phyloP scores from a whole-genome alignment of 768 basidiomycete genomes.

The Amyloporia xantha region DNA sequence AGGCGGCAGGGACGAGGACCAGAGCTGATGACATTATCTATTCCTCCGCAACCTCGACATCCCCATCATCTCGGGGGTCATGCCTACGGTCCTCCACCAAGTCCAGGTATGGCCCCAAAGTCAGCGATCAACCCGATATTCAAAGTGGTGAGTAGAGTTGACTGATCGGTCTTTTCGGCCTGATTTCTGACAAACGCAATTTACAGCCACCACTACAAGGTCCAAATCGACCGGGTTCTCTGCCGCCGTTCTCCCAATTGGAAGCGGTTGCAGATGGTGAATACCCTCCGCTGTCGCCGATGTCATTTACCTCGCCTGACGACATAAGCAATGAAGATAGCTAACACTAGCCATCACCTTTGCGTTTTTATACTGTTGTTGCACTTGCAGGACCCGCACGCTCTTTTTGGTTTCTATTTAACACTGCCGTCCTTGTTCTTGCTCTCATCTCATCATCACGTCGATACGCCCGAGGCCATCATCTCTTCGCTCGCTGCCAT shows the following conservation, averaged over 20 bases:
- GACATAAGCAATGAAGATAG: slow-evolving; percentile 29
- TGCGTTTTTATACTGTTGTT: slow-evolving; percentile 9
- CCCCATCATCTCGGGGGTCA: slow-evolving; percentile 38
- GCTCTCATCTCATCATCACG: slow-evolving; percentile 12
- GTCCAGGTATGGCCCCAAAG: slow-evolving; percentile 54
- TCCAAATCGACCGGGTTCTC: slow-evolving; percentile 26
- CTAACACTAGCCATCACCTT: slow-evolving; percentile 17
- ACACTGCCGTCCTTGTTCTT: slow-evolving; percentile 5
- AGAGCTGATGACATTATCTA: slow-evolving; percentile 9
- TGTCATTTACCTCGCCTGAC: slow-evolving; percentile 58
- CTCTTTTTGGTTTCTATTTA: slow-evolving; percentile 19
- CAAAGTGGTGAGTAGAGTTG: slow-evolving; percentile 66
- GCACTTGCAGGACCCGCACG: slow-evolving; percentile 12
- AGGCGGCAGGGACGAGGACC: slow-evolving; percentile 7
- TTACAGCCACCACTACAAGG: slow-evolving; percentile 17
- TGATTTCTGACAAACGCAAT: background rate
- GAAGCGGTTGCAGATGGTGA: slow-evolving; percentile 81
- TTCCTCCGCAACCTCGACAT: slow-evolving; percentile 22
- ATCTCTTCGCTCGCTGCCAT: slow-evolving; percentile 2
- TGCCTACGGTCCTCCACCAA: slow-evolving; percentile 50
- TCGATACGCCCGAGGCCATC: background rate
- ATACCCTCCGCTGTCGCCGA: slow-evolving; percentile 64
- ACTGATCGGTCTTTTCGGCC: background rate
- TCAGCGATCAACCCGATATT: slow-evolving; percentile 81
- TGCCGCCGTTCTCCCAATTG: slow-evolving; percentile 76